A percentile compares a stretch with the other conserved stretches of the same genome.
These are phyloP conservation scores for Ambrosia hybrid DNA, from an alignment of 140 eudicot genomes.

Conservation along the genomic window DNA sequence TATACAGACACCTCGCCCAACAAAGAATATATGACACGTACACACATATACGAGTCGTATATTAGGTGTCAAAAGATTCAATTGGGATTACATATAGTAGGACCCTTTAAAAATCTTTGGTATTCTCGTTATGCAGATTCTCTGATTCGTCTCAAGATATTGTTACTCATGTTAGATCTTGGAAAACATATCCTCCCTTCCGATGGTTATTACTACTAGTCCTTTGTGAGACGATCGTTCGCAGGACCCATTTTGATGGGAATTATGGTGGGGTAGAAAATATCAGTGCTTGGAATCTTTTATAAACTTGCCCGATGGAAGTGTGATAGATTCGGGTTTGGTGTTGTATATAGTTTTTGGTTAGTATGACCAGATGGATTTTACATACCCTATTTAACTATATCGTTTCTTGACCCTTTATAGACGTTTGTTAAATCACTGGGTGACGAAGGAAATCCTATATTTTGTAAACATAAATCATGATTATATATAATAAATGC, in stretches of 20 bases:
- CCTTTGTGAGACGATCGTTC: slow-evolving; percentile 29
- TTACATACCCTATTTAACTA: slow-evolving; percentile 20
- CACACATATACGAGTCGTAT: no score
- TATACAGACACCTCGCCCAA: no score
- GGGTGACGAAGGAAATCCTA: slow-evolving; percentile 1
- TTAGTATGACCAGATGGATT: slow-evolving; percentile 27
- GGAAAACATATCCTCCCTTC: slow-evolving; percentile 23
- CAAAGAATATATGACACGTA: no score
- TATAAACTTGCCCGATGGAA: slow-evolving; percentile 23
- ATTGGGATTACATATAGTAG: no score
- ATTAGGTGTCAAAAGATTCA: no score
- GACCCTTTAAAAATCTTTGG: no score
- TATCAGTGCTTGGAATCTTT: slow-evolving; percentile 33
- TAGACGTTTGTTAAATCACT: slow-evolving; percentile 27
- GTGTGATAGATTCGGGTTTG: slow-evolving; percentile 19
- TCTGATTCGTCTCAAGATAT: not conserved
- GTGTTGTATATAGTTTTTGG: slow-evolving; percentile 33
- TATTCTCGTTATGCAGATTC: no score
- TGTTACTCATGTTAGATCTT: slow-evolving; percentile 29
- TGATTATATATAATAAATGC: no score
- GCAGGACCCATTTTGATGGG: slow-evolving; percentile 28
- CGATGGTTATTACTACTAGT: slow-evolving; percentile 12
- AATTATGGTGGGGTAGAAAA: slow-evolving; percentile 28
- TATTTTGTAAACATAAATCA: no score
- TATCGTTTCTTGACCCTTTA: slow-evolving; percentile 31